phyloP scores from a whole-genome alignment of 805 yeast species.

The Hemisphaericaspora nanyangensis region DNA sequence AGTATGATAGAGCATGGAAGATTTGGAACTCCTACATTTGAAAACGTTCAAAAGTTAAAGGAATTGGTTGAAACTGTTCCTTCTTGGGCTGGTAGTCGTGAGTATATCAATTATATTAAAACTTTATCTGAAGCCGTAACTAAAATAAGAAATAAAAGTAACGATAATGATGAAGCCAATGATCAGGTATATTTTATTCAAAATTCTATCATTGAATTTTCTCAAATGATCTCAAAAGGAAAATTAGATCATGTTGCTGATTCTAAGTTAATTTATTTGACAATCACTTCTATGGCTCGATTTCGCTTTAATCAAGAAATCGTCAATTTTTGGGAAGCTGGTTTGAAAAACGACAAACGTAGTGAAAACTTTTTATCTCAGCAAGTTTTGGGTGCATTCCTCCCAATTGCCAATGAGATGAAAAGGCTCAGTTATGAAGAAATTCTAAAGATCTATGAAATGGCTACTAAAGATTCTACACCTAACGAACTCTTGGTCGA shows the following conservation, averaged over 20 bases:
- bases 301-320: conserved; percentile 60
- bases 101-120: no score
- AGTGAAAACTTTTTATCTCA: conserved; percentile 53
- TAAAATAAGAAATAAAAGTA: no score
- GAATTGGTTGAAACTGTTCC: no score
- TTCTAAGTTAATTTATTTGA: conserved; percentile 14
- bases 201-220: conserved; percentile 28
- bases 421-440: conserved; percentile 61
- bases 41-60: no score
- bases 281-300: conserved; percentile 40
- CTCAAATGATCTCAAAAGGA: conserved; percentile 26
- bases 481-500: conserved; percentile 50
- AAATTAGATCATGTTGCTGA: conserved; percentile 24
- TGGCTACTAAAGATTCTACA: conserved; percentile 29
- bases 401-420: conserved; percentile 61
- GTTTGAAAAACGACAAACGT: conserved; percentile 40
- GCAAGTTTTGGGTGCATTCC: conserved; percentile 62
- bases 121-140: no score
- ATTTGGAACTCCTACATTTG: no score
- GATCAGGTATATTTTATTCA: no score
- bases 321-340: conserved; percentile 65
- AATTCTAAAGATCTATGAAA: conserved; percentile 52
- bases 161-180: no score
- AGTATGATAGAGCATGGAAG: no score
- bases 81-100: no score